Conservation (phyloP, 2,329 filamentous ascomycete genomes). For the Fusarium veterinarium region DNA sequence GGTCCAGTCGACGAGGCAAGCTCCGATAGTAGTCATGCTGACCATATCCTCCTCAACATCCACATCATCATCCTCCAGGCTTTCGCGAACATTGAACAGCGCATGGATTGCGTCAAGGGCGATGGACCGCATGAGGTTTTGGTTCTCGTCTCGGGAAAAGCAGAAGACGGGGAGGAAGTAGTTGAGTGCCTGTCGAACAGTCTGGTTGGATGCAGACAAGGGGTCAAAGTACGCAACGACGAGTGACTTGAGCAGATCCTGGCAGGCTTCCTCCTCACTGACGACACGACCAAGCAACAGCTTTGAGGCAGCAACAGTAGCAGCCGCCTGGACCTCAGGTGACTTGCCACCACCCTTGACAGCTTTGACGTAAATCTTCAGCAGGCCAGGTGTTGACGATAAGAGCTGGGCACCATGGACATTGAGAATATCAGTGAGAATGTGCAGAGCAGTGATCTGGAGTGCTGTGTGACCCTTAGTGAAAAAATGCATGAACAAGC, state of each 20-base stretch:
- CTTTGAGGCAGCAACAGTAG: conserved; percentile 85
- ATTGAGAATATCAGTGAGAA: conserved; percentile 91
- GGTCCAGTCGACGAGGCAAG: conserved; percentile 93
- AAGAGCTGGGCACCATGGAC: conserved; percentile 86
- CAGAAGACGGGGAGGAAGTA: conserved; percentile 97
- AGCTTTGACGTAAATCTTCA: conserved; percentile 88
- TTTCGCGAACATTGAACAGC: conserved; percentile 78
- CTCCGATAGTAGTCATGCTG: conserved; percentile 79
- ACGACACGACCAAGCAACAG: conserved; percentile 85
- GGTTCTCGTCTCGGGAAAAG: conserved; percentile 85
- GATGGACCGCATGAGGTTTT: conserved; percentile 81
- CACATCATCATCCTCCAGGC: conserved; percentile 78
- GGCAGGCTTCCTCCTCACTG: conserved; percentile 72
- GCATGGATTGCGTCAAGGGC: conserved; percentile 80
- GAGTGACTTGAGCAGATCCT: conserved; percentile 85
- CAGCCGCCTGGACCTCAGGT: conserved; percentile 81
- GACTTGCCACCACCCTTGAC: conserved; percentile 77
- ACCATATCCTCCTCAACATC: conserved; percentile 84
- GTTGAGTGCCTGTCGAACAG: conserved; percentile 85
- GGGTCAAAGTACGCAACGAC: conserved; percentile 92
- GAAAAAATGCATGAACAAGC: conserved; percentile 95
- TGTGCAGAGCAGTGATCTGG: conserved; percentile 90
- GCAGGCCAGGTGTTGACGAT: conserved; percentile 72
- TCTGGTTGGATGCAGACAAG: conserved; percentile 81
- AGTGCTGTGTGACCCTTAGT: conserved; percentile 90